These are phyloP conservation scores for Elsinoe fawcettii DNA, from an alignment of 2,329 filamentous ascomycete genomes.

Conservation along the genomic window DNA sequence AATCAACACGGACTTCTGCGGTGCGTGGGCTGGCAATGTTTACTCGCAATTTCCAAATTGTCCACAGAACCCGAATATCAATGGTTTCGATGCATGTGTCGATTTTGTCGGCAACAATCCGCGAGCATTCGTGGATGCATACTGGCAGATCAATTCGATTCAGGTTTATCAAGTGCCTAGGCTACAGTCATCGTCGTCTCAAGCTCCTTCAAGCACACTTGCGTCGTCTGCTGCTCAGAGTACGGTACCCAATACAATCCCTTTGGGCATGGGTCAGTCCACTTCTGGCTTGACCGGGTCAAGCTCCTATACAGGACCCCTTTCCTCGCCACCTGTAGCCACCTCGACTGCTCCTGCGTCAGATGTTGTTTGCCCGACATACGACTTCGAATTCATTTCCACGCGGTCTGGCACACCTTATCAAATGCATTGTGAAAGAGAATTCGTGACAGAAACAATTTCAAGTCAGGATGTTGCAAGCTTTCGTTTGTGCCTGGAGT, in stretches of 20 bases:
- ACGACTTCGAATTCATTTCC: not conserved
- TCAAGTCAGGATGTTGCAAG: slow-evolving; percentile 7
- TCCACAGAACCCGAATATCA: slow-evolving; percentile 22
- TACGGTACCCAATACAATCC: slow-evolving; percentile 20
- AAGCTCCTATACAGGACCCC: slow-evolving; percentile 24
- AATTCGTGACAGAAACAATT: not conserved
- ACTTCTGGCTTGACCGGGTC: slow-evolving; percentile 19
- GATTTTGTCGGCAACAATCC: slow-evolving; percentile 30
- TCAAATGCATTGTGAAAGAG: not conserved
- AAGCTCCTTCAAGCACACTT: slow-evolving; percentile 4
- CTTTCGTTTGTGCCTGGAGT: slow-evolving; percentile 21
- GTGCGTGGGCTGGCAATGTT: slow-evolving; percentile 30
- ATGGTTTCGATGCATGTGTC: slow-evolving; percentile 25
- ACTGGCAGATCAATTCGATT: slow-evolving; percentile 37
- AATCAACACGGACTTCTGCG: slow-evolving; percentile 36
- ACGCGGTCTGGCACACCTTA: not conserved
- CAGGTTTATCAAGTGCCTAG: slow-evolving; percentile 33
- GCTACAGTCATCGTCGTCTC: slow-evolving; percentile 14
- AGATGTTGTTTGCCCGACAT: not conserved
- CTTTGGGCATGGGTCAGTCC: slow-evolving; percentile 24
- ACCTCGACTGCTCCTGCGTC: slow-evolving; percentile 14
- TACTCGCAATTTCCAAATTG: slow-evolving; percentile 26
- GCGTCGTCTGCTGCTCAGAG: slow-evolving; percentile 13
- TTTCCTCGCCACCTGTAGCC: slow-evolving; percentile 21
- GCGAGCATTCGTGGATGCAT: slow-evolving; percentile 28